A percentile compares a stretch with the other conserved stretches of the same genome.
These are phyloP conservation scores for Kwoniella sp. DNA, from an alignment of 768 basidiomycete genomes.

Conservation along the genomic window DNA sequence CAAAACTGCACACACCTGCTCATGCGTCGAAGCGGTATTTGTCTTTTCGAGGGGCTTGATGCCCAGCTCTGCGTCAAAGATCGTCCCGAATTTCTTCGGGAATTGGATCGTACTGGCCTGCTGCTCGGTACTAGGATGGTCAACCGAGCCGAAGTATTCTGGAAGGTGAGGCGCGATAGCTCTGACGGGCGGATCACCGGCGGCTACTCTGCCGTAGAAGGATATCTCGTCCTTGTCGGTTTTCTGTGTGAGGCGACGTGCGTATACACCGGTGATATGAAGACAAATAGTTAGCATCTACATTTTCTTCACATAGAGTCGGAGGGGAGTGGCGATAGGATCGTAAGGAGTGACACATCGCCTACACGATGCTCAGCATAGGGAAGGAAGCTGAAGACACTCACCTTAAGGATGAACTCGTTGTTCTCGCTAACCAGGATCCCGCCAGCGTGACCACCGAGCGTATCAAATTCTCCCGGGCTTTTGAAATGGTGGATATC, in stretches of 20 bases:
- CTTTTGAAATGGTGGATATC: not conserved
- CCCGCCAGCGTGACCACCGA: slow-evolving; percentile 11
- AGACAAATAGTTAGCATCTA: too few species aligned
- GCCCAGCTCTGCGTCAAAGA: not conserved
- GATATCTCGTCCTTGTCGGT: not conserved
- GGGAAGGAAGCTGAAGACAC: too few species aligned
- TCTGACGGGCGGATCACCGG: not conserved
- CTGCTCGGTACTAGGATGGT: not conserved
- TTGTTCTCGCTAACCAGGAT: not conserved
- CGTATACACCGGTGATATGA: too few species aligned
- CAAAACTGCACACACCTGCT: not conserved
- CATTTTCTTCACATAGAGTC: not conserved
- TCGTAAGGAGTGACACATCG: too few species aligned
- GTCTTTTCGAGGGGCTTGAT: not conserved
- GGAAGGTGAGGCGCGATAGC: not conserved
- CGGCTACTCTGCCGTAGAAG: slow-evolving; percentile 1
- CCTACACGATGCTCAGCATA: too few species aligned
- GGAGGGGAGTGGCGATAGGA: too few species aligned
- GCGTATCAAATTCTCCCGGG: not conserved
- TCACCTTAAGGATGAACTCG: slow-evolving; percentile 8
- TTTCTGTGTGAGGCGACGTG: slow-evolving; percentile 1
- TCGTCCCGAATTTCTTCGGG: not conserved
- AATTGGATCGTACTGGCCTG: not conserved
- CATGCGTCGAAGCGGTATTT: slow-evolving; percentile 1
- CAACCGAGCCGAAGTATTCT: slow-evolving; percentile 5